Conservation (phyloP, 164 flowering plant species). For the Liquidambar formosana region DNA sequence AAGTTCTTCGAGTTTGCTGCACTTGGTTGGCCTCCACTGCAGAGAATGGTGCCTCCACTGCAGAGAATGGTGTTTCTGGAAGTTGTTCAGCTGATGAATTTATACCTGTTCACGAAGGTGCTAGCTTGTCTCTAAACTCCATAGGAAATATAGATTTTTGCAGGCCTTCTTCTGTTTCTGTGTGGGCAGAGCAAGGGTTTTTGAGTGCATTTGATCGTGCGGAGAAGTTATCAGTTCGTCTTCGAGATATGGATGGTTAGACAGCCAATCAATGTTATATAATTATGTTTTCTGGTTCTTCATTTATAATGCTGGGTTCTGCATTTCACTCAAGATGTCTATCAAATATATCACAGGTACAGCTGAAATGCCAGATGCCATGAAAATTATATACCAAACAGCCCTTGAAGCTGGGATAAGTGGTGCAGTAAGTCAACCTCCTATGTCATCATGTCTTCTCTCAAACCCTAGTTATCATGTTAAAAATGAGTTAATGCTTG, state of each 20-base stretch:
- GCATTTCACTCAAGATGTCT: background rate
- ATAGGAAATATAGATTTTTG: conserved; percentile 27
- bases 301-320: background rate
- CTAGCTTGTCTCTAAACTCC: conserved; percentile 7
- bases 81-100: conserved; percentile 22
- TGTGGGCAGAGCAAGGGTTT: conserved; percentile 45
- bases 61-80: conserved; percentile 12
- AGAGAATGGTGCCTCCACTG: conserved; percentile 9
- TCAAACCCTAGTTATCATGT: background rate
- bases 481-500: background rate
- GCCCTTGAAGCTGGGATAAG: conserved; percentile 40
- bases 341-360: conserved; percentile 29
- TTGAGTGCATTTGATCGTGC: conserved; percentile 41
- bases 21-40: conserved; percentile 31
- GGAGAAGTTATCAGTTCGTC: conserved; percentile 37
- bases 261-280: background rate
- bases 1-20: conserved; percentile 34
- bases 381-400: conserved; percentile 44
- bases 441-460: background rate
- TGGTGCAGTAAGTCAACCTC: conserved; percentile 49
- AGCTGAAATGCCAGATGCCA: conserved; percentile 57
- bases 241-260: conserved; percentile 42
- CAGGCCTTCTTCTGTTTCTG: conserved; percentile 35
- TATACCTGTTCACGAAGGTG: conserved; percentile 7
- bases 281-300: background rate